phyloP scores from a whole-genome alignment of 202 grass and related monocot species.

The Eragrostis tef region DNA sequence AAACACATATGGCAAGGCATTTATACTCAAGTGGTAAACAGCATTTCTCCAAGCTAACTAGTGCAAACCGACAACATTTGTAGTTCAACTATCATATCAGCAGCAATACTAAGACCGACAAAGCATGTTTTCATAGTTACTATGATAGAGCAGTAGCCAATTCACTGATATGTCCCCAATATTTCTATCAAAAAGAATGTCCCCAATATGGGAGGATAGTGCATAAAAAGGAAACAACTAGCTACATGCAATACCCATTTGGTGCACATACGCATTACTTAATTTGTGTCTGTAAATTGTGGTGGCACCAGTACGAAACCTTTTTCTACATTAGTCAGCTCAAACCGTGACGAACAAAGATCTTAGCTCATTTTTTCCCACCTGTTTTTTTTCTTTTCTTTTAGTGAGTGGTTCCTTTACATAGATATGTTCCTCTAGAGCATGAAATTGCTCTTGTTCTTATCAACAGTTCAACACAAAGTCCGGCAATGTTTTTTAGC shows the following conservation, averaged over 20 bases:
- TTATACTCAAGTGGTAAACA: not conserved
- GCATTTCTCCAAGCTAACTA: not conserved
- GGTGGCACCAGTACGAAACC: not conserved
- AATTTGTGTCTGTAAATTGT: not conserved
- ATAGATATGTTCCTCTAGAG: too few relatives aligned
- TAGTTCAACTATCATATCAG: not conserved
- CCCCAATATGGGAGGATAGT: not conserved
- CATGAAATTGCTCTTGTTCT: too few relatives aligned
- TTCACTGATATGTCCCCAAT: not conserved
- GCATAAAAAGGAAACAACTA: not conserved
- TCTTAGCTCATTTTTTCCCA: not conserved
- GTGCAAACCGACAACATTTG: not conserved
- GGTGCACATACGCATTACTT: not conserved
- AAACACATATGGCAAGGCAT: not conserved
- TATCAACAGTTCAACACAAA: too few relatives aligned
- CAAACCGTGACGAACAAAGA: not conserved
- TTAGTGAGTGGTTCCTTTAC: not conserved
- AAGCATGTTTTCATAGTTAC: not conserved
- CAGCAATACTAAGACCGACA: not conserved
- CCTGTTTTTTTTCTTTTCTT: not conserved
- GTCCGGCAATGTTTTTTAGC: too few relatives aligned
- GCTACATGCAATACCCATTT: not conserved
- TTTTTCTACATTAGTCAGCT: not conserved
- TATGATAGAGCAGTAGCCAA: not conserved
- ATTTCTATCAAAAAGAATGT: too few relatives aligned